Percentiles rank a stretch among this genome's conserved stretches.
phyloP scores from a whole-genome alignment of 129 eudicot species.

The Cynara cardunculus region DNA sequence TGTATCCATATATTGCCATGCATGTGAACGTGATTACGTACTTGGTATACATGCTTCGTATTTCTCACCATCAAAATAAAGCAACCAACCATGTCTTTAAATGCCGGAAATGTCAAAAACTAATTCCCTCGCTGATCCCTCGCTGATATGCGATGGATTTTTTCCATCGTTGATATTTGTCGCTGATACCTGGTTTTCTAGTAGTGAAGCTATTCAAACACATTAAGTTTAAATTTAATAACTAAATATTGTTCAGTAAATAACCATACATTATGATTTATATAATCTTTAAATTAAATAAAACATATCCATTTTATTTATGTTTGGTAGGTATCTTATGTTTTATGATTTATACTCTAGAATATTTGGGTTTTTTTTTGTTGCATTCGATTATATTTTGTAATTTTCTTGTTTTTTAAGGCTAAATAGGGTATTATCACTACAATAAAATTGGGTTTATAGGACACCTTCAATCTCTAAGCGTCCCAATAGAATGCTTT shows the following conservation, averaged over 20 bases:
- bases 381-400: not conserved
- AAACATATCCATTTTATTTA: not conserved
- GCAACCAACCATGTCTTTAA: not conserved
- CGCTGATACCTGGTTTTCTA: too few species aligned
- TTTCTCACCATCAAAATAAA: not conserved
- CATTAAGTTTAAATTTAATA: not conserved
- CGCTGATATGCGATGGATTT: too few species aligned
- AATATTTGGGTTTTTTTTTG: not conserved
- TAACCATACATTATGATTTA: too few species aligned
- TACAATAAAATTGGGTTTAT: too few species aligned
- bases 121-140: too few species aligned
- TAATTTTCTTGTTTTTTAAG: not conserved
- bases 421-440: not conserved
- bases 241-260: not conserved
- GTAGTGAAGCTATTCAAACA: too few species aligned
- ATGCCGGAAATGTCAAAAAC: too few species aligned
- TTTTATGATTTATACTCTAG: not conserved
- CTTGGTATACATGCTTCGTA: not conserved
- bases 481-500: too few species aligned
- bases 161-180: too few species aligned
- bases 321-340: not conserved
- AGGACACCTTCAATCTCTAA: too few species aligned
- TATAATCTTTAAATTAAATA: too few species aligned
- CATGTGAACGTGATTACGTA: slow-evolving; percentile 12
- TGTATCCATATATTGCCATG: not conserved